Percentiles rank a stretch among this genome's conserved stretches.
Evolutionary conservation across 164 flowering plant genomes (phyloP).

Genomic region (Protea cynaroides): DNA sequence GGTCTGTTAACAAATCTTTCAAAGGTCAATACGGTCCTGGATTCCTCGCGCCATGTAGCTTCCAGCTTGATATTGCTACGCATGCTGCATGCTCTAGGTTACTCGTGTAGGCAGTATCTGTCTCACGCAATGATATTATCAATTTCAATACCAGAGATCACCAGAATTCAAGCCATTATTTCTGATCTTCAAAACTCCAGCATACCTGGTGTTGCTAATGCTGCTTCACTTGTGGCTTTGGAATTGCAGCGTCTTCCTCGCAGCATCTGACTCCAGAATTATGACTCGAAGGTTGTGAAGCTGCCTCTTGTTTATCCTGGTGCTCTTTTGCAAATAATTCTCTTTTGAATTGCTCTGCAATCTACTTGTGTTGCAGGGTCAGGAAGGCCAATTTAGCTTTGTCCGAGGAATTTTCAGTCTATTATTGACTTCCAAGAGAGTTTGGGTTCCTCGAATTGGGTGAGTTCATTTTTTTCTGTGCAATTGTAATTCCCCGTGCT

Average conservation of each 20-base stretch:
- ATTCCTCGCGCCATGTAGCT: slow-evolving; percentile 32
- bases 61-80: slow-evolving; percentile 44
- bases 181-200: slow-evolving; percentile 47
- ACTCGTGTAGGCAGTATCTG: slow-evolving; percentile 66
- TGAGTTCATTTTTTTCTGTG: too few species aligned
- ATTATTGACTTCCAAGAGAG: too few species aligned
- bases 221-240: slow-evolving; percentile 47
- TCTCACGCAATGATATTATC: slow-evolving; percentile 84
- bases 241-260: slow-evolving; percentile 84
- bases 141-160: slow-evolving; percentile 47
- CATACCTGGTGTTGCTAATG: slow-evolving; percentile 35
- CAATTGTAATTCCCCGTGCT: too few species aligned
- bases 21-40: slow-evolving; percentile 57
- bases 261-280: slow-evolving; percentile 30
- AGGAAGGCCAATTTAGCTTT: too few species aligned
- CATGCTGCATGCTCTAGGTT: slow-evolving; percentile 71
- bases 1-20: slow-evolving; percentile 70
- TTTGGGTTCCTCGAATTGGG: too few species aligned
- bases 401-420: too few species aligned
- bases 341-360: too few species aligned
- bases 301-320: too few species aligned
- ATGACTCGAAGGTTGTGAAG: too few species aligned
- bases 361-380: too few species aligned
- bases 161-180: slow-evolving; percentile 56
- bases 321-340: too few species aligned